These are phyloP conservation scores for Picea glauca DNA, from an alignment of 75 land plant species.

Conservation along the genomic window DNA sequence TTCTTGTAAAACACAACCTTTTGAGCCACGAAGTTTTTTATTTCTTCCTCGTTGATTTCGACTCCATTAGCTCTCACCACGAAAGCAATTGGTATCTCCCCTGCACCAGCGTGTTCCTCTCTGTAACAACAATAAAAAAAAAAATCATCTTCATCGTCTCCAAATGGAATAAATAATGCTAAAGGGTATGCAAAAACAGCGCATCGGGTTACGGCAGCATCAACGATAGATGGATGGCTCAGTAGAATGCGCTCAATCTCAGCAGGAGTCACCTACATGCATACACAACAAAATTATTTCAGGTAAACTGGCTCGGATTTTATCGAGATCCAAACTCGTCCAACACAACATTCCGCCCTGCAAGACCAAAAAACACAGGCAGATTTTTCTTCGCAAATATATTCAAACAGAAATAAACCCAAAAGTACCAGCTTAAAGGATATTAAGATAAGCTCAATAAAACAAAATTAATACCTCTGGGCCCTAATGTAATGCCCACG, in stretches of 20 bases:
- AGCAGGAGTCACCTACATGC: slow-evolving; percentile 65
- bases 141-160: background rate
- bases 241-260: slow-evolving; percentile 75
- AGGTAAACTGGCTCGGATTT: no score
- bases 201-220: slow-evolving; percentile 98
- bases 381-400: no score
- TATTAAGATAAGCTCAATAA: no score
- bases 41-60: slow-evolving; percentile 43
- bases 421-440: no score
- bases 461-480: no score
- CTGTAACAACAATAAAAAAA: slow-evolving; percentile 6
- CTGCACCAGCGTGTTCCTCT: slow-evolving; percentile 62
- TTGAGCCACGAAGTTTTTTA: slow-evolving; percentile 64
- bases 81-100: slow-evolving; percentile 79
- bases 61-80: slow-evolving; percentile 35
- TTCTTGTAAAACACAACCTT: slow-evolving; percentile 76
- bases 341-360: no score
- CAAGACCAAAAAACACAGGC: no score
- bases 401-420: no score
- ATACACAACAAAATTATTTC: no score
- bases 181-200: background rate
- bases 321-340: no score
- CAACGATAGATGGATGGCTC: slow-evolving; percentile 52
- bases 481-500: no score
- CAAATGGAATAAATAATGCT: background rate